Percentiles rank a stretch among this genome's conserved stretches.
These are phyloP conservation scores for Dioscorea zingiberensis DNA, from an alignment of 106 monocot species.

Conservation along the genomic window DNA sequence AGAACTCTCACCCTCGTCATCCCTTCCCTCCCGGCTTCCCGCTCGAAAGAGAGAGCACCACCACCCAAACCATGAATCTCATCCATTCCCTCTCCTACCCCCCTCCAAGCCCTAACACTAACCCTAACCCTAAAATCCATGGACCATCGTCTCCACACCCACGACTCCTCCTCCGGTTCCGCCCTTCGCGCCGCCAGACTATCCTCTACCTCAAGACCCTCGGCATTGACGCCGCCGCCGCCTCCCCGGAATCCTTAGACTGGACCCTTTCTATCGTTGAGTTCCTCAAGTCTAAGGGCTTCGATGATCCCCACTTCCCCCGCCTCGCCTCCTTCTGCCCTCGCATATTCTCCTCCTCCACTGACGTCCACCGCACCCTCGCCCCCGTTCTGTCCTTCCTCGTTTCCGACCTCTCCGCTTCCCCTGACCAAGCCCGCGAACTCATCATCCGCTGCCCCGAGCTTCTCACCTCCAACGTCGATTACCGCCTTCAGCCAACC, in stretches of 20 bases:
- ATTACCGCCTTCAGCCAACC: conserved; percentile 41
- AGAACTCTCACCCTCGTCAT: neutral
- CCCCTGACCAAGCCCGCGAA: conserved; percentile 13
- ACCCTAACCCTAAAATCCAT: neutral
- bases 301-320: conserved; percentile 24
- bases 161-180: conserved; percentile 23
- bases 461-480: conserved; percentile 21
- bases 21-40: neutral
- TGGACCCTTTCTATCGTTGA: conserved; percentile 16
- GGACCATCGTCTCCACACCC: conserved; percentile 2
- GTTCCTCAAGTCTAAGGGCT: conserved; percentile 34
- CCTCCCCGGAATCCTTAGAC: conserved; percentile 9
- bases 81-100: neutral
- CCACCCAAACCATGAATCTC: neutral
- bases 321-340: conserved; percentile 33
- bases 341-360: conserved; percentile 26
- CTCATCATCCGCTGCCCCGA: conserved; percentile 34
- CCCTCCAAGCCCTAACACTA: conserved; percentile 3
- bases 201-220: conserved; percentile 25
- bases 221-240: conserved; percentile 9
- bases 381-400: conserved; percentile 34
- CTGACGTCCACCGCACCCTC: conserved; percentile 13
- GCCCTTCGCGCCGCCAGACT: conserved; percentile 13
- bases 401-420: conserved; percentile 18
- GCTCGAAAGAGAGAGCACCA: neutral